Base-by-base conservation (phyloP, 306 rosid species). In the Ormosia emarginata region DNA sequence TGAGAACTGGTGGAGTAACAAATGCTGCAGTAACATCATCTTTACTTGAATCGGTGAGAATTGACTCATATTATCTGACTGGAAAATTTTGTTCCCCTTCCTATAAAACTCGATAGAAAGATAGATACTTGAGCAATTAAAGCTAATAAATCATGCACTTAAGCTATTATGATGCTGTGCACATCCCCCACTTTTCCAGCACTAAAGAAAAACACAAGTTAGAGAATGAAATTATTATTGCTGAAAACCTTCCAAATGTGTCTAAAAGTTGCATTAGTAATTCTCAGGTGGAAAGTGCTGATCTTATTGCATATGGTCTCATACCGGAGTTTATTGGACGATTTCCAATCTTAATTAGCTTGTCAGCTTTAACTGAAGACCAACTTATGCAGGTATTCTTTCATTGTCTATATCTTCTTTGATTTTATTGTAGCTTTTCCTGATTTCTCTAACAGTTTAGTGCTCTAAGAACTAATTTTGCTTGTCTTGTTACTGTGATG, bases 301-400 rank as follows among this genome's bases (percentile, higher is more conserved):
- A 94, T 90, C 97, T 94, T 67, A 89, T 94, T 82, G 90, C 94
- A 43, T 94, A 91, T 79, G 97, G 98, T 63, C 97, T 94, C 85
- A 91, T 94, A 83, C 97, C 98, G 14, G 98, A 94, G 89, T 94
- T 91, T 85, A 87, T 94, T 78, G 98, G 98, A 73, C 94, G 98
- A 50, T 94, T 94, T 84, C 94, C 98, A 49, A 90, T 94, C 84
- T 85, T 91, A 82, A 88, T 91, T 67, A 94, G 94, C 85, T 88
- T 91, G 86, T 87, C 86, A 18, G 97, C 98, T 75, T 90, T 93
- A 76, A 91, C 94, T 36, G 97, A 93, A 81, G 97, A 91, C 77
- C 97, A 93, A 85, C 98, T 94, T 84, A 84, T 91, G 75, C 88
- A 86, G 98, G 98, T 94, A 89, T 68, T 63, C 36, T 71, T 53